Base-by-base conservation (phyloP, 139 green algal species). In the Eudorina sp. region DNA sequence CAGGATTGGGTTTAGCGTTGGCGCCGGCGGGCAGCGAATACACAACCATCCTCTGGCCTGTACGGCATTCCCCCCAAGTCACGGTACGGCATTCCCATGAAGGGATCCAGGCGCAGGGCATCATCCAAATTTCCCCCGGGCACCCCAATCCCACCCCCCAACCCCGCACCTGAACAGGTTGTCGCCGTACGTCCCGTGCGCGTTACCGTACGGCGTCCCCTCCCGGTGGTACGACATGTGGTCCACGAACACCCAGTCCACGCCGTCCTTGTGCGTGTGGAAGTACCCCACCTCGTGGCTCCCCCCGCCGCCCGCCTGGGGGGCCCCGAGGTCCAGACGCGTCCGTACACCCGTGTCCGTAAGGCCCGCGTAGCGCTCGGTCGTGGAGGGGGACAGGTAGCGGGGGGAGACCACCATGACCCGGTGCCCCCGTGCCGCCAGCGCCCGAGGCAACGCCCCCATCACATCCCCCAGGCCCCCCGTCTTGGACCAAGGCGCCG, bases 381-480 rank as follows among this genome's bases (percentile, higher is more conserved):
- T 27, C 27, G 86, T 83, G 27, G 31, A 29, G 19, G 77, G 21
- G 11, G 21, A 40, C 38, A 83, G 45, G 77, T 90, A 90, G 45
- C 86, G 74, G 34, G 46, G 82, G 2, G 8, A 40, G 3, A 97
- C 92, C 46, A 95, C 91, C 94, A 97, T 97, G 58, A 97, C 94
- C n/a, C 94, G 85, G 90, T 97, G 95, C 3, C 95, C 95, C 2
- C 94, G 83, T 3, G 40, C 58, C 13, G 94, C 94, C 81, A 97
- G 92, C 9, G 93, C 92, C 40, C 91, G 85, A 3, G 94, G 94
- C 82, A 97, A 90, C 8, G 90, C 90, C 14, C 94, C 95, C 55
- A 95, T 92, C 38, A 99, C 97, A 72, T 99, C 97, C 16, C 96
- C 97, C 84, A 99, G 95, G 34, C 97, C 97, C 18, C 97, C 97